Base-by-base conservation (phyloP, 2,329 filamentous ascomycete genomes). In the Talaromyces verruculosus region DNA sequence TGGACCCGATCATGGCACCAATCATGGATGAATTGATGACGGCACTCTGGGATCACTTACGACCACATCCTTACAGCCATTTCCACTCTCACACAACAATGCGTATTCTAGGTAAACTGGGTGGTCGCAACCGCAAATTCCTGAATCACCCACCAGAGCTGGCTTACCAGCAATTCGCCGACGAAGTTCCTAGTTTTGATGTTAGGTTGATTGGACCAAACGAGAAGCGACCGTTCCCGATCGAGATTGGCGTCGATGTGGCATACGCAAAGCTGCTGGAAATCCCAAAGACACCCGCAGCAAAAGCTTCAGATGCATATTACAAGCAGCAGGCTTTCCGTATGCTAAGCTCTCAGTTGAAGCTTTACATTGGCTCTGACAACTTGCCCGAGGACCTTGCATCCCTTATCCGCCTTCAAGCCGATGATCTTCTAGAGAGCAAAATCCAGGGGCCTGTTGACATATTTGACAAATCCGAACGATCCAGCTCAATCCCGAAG, bases 11-110 rank as follows among this genome's bases (percentile, higher is more conserved):
- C 72, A 99, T 99, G 94, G 92, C 94, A 1, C 96, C 95, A 0
- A 96, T 98, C 30, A 98, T 99, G 77, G 94, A 99, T 72, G 95
- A 99, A 75, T 84, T 99, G 53, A 99, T 99, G 95, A 95, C 93
- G 57, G 94, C 94, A 1, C 84, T 99, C 0, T 99, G 96, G 84
- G 93, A 97, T 69, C 96, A 99, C 76, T 84, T 99, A 49, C 91
- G 91, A 72, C 96, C 95, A 7, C 90, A 93, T 68, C 95, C 95
- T 0, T 97, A 99, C 77, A 97, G 91, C 72, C 96, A 99, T 77
- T 97, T 97, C 78, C 94, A 98, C 74, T 92, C 96, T 0, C 95
- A 99, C 75, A 98, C 95, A 0, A 98, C 95, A 0, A 96, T 99
- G 89, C 86, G 95, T 55, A 99, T 99, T 65, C 84, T 99, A 1